These are phyloP conservation scores for Zychaea mexicana DNA, from an alignment of 371 early-diverging fungal genomes.

Conservation along the genomic window DNA sequence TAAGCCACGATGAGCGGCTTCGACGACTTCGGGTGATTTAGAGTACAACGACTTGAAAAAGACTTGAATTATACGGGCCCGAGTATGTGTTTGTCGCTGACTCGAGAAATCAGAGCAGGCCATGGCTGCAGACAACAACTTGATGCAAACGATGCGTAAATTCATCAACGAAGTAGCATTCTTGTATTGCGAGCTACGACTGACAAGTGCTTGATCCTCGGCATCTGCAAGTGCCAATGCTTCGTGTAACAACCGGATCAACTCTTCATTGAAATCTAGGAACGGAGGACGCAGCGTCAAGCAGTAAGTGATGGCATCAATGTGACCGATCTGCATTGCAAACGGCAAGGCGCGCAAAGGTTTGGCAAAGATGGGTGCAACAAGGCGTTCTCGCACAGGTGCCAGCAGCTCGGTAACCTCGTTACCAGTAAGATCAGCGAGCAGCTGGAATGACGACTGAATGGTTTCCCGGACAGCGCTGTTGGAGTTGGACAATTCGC, in stretches of 20 bases:
- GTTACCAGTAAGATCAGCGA: slow-evolving; percentile 78
- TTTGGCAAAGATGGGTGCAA: slow-evolving; percentile 96
- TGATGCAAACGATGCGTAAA: slow-evolving; percentile 93
- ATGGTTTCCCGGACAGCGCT: slow-evolving; percentile 87
- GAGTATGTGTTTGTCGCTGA: slow-evolving; percentile 72
- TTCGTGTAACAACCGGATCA: slow-evolving; percentile 89
- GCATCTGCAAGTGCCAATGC: slow-evolving; percentile 96
- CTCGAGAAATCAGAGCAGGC: slow-evolving; percentile 79
- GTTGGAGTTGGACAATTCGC: slow-evolving; percentile 94
- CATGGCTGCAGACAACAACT: slow-evolving; percentile 93
- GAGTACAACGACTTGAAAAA: slow-evolving; percentile 98
- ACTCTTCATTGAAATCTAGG: slow-evolving; percentile 90
- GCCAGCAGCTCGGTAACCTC: slow-evolving; percentile 85
- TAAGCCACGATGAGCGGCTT: slow-evolving; percentile 93
- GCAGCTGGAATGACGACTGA: slow-evolving; percentile 78
- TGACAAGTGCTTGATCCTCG: slow-evolving; percentile 94
- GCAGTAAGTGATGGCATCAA: slow-evolving; percentile 97
- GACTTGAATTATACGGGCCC: slow-evolving; percentile 91
- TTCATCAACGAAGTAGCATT: slow-evolving; percentile 82
- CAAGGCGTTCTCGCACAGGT: slow-evolving; percentile 84
- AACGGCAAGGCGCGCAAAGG: slow-evolving; percentile 95
- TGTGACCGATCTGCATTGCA: slow-evolving; percentile 97
- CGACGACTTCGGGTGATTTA: slow-evolving; percentile 91
- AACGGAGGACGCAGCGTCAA: slow-evolving; percentile 90
- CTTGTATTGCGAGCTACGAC: slow-evolving; percentile 82